Evolutionary conservation across 2,329 filamentous ascomycete genomes (phyloP).

Genomic region (Fusarium proliferatum): DNA sequence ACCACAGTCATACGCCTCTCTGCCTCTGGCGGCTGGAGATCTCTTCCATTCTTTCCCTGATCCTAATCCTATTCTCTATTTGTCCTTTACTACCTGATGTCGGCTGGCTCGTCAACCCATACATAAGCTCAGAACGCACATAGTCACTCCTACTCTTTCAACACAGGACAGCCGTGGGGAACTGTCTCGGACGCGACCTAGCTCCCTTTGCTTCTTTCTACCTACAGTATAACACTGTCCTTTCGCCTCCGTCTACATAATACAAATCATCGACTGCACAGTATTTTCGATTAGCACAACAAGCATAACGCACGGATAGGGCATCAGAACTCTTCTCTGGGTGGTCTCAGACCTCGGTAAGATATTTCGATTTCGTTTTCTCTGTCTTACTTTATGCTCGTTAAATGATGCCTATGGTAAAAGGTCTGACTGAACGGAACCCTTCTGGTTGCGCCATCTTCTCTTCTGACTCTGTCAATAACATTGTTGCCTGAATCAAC

Average conservation of each 20-base stretch:
- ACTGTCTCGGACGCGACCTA: slow-evolving; percentile 5
- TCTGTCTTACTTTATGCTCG: neutral
- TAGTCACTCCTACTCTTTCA: neutral
- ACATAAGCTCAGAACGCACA: neutral
- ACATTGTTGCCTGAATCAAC: slow-evolving; percentile 24
- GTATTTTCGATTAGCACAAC: neutral
- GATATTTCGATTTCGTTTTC: slow-evolving; percentile 7
- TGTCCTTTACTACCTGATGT: neutral
- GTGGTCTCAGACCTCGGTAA: slow-evolving; percentile 25
- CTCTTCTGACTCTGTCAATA: slow-evolving; percentile 25
- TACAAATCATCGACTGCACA: neutral
- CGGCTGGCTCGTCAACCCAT: neutral
- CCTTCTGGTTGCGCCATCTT: slow-evolving; percentile 58
- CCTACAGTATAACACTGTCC: neutral
- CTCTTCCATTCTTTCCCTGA: slow-evolving; percentile 7
- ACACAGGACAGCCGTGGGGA: slow-evolving; percentile 1
- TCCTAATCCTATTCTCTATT: neutral
- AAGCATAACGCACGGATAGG: neutral
- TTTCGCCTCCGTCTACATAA: neutral
- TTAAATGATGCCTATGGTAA: slow-evolving; percentile 71
- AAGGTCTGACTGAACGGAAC: slow-evolving; percentile 69
- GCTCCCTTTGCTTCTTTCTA: neutral
- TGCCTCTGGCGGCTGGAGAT: slow-evolving; percentile 35
- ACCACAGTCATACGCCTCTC: slow-evolving; percentile 8
- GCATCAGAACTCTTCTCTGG: neutral